Conservation (phyloP, 257 asterid genomes). For the Paraleonurus japonicus region DNA sequence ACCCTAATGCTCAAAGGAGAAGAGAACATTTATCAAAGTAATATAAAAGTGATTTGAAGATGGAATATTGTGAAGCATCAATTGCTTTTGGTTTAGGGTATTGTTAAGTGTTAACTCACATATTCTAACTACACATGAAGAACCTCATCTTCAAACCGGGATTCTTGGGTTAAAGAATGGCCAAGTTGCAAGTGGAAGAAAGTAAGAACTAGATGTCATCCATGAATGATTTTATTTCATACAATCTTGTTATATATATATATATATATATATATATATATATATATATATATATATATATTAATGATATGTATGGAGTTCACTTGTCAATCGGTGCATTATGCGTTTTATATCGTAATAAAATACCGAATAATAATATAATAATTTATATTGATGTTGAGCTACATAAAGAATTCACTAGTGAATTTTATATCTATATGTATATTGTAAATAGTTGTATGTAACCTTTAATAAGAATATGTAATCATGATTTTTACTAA, state of each 20-base stretch:
- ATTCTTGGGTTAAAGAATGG: constrained; percentile 37
- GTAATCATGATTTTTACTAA: background rate
- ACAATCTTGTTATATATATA: background rate
- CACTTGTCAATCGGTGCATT: background rate
- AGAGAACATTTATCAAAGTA: background rate
- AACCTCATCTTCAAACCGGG: constrained; percentile 38
- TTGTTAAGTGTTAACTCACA: constrained; percentile 29
- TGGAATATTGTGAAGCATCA: constrained; percentile 27
- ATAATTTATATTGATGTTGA: no score
- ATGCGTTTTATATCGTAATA: no score
- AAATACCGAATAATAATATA: no score
- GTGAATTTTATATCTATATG: no score
- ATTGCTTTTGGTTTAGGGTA: constrained; percentile 23
- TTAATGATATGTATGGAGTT: background rate
- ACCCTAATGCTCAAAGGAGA: background rate
- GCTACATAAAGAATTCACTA: no score
- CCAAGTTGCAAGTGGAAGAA: background rate
- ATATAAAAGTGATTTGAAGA: constrained; percentile 6
- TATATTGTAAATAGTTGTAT: no score
- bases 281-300: no score
- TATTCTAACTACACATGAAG: constrained; percentile 26
- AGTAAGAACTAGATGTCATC: constrained; percentile 13
- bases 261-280: no score
- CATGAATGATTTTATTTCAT: background rate
- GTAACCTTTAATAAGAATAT: background rate